Evolutionary conservation across 768 basidiomycete species (phyloP), one percentile per base, ranked within the genome.

Genomic region (Asterophora lycoperdoides): DNA sequence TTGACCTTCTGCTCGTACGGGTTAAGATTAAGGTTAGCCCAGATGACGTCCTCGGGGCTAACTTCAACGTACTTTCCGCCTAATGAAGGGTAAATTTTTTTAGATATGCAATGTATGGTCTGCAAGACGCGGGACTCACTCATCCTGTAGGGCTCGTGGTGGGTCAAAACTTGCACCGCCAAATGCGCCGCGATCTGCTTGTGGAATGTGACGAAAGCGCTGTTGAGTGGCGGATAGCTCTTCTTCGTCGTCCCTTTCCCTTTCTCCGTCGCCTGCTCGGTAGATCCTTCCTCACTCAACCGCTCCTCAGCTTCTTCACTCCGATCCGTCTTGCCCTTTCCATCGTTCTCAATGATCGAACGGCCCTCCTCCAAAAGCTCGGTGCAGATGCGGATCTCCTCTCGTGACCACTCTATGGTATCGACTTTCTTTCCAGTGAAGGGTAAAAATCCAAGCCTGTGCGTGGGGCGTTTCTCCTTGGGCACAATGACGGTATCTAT

Each of bases 111-210:
- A 3, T 6, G 23, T 26, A 11, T 17, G 14, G 34, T 37, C 36
- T 15, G 20, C 8, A 14, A 19, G 30, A 32, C 30, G 41, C 14
- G 35, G 29, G 29, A 67, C 68, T 48, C 44, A 70, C 77, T 68
- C 92, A 97, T 96, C 13, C 79, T 71, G 57, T 89, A 90, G 19
- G 91, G 91, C 44, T 83, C 80, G 60, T 94, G 84, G 65, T 94
- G 89, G 5, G 80, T 70, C 35, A 94, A 68, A 3, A 74, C 71
- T 66, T 93, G 84, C 30, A 78, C 76, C 1, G 89, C 92, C 64
- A 97, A 71, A 66, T 98, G 93, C 14, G 94, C 93, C 2, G 89
- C 87, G 53, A 96, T 89, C 71, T 97, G 95, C 56, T 81, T 77
- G 65, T 93, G 83, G 77, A 97, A 98, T 17, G 88, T 84, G 51